Percentiles rank a stretch among this genome's conserved stretches.
phyloP scores from a whole-genome alignment of 1,284 basidiomycete species.

The Moesziomyces antarcticus region DNA sequence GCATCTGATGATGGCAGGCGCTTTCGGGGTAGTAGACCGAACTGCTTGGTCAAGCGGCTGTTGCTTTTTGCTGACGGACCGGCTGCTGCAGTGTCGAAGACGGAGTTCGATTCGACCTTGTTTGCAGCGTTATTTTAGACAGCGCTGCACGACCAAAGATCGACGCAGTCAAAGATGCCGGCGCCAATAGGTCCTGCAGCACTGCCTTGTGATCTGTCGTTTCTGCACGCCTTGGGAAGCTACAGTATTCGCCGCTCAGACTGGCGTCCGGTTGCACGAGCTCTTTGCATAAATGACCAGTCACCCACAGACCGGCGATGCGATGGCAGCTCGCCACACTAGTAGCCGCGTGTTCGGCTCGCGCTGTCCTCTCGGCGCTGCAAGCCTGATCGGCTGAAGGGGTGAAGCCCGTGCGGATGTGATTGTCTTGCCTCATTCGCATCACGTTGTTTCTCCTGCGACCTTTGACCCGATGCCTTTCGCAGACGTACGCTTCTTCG shows the following conservation, averaged over 20 bases:
- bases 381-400: too few species aligned
- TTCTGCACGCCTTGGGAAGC: neutral
- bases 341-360: too few species aligned
- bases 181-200: neutral
- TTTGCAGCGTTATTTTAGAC: neutral
- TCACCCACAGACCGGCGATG: neutral
- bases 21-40: neutral
- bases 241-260: too few species aligned
- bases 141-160: neutral
- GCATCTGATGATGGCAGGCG: neutral
- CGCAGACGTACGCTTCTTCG: too few species aligned
- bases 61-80: neutral
- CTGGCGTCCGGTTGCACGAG: neutral
- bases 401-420: too few species aligned
- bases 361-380: too few species aligned
- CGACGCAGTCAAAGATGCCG: neutral
- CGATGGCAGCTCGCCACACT: neutral
- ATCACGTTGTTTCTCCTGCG: too few species aligned
- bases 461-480: too few species aligned
- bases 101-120: neutral
- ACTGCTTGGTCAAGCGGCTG: neutral
- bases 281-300: neutral
- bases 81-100: neutral
- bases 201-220: conserved; percentile 15
- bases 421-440: too few species aligned